Conservation (phyloP, 306 rosid genomes). For the Prunus padus region DNA sequence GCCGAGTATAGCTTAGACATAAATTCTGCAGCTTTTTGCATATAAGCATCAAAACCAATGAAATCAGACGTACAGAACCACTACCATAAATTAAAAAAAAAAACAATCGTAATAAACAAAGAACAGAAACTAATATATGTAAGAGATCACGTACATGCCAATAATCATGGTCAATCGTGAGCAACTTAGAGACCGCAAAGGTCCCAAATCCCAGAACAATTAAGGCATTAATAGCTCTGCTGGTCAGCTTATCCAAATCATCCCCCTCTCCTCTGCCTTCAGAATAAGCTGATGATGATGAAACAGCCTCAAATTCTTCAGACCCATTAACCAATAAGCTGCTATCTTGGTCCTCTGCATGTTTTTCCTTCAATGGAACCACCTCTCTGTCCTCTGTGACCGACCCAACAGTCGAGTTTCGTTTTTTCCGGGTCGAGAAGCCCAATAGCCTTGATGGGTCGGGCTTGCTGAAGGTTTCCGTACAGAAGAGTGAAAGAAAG, state of each 20-base stretch:
- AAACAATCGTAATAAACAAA: background rate
- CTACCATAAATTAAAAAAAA: background rate
- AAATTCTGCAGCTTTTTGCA: background rate
- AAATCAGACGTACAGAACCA: background rate
- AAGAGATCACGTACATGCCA: constrained; percentile 72
- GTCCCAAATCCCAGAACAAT: constrained; percentile 88
- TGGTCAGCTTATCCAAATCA: constrained; percentile 36
- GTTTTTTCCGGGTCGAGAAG: constrained; percentile 30
- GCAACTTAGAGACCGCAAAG: constrained; percentile 74
- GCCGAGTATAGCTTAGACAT: too few species aligned
- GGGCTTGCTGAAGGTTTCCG: constrained; percentile 19
- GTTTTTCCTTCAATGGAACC: constrained; percentile 32
- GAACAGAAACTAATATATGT: background rate
- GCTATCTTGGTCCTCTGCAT: constrained; percentile 32
- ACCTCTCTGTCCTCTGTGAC: constrained; percentile 56
- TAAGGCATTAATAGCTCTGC: constrained; percentile 62
- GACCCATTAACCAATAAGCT: constrained; percentile 34
- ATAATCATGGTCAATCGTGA: constrained; percentile 83
- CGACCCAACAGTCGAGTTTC: constrained; percentile 38
- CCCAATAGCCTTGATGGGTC: constrained; percentile 19
- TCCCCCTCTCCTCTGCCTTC: constrained; percentile 26
- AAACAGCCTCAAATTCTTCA: constrained; percentile 32
- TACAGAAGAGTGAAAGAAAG: constrained; percentile 19
- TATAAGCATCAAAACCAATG: background rate
- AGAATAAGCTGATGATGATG: constrained; percentile 28